A percentile compares a stretch with the other conserved stretches of the same genome.
phyloP scores from a whole-genome alignment of 371 early-diverging fungal genomes.

The Rhizopus delemar region DNA sequence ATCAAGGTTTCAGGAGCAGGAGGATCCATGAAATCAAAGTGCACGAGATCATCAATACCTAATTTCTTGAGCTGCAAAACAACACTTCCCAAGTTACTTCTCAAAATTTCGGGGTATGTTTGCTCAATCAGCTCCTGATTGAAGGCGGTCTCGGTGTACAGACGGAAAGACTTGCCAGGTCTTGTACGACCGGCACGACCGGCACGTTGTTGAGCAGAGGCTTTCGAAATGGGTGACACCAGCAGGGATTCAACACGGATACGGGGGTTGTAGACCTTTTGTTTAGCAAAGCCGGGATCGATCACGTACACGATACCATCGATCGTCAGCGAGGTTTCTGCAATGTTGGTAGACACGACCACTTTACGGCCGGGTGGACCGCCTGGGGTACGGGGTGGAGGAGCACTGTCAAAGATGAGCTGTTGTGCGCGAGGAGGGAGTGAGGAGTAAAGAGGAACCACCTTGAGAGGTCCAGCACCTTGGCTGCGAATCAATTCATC shows the following conservation, averaged over 20 bases:
- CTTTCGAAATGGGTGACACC: constrained; percentile 76
- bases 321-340: constrained; percentile 98
- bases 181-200: constrained; percentile 92
- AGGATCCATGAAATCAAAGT: constrained; percentile 94
- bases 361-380: constrained; percentile 90
- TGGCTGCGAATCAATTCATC: constrained; percentile 61
- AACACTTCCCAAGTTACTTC: constrained; percentile 81
- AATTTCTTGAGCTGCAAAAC: constrained; percentile 88
- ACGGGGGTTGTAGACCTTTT: constrained; percentile 96
- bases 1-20: constrained; percentile 91
- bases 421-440: constrained; percentile 92
- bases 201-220: constrained; percentile 83
- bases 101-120: constrained; percentile 89
- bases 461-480: constrained; percentile 70
- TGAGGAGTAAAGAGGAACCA: constrained; percentile 91
- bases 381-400: constrained; percentile 70
- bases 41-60: constrained; percentile 87
- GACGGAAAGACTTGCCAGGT: constrained; percentile 92
- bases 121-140: constrained; percentile 79
- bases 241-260: constrained; percentile 82
- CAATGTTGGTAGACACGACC: constrained; percentile 97
- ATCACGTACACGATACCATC: constrained; percentile 98
- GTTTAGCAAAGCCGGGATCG: constrained; percentile 98
- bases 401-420: constrained; percentile 87
- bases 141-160: constrained; percentile 90